A percentile compares a stretch with the other conserved stretches of the same genome.
These are phyloP conservation scores for Petunia hybrid DNA, from an alignment of 305 asterid genomes.

Conservation along the genomic window DNA sequence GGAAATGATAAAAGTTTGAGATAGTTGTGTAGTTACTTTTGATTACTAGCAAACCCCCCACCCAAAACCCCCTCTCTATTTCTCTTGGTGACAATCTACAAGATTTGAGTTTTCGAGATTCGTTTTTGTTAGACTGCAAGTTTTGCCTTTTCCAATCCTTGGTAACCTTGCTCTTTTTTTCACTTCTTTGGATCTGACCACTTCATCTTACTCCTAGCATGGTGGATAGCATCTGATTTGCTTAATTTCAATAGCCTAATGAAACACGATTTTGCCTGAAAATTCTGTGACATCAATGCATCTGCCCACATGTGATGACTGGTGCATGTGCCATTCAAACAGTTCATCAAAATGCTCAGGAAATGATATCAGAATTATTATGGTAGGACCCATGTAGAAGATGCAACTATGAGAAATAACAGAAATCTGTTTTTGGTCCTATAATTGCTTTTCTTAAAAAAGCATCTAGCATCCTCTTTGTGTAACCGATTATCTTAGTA, in stretches of 20 bases:
- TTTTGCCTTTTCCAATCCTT: neutral
- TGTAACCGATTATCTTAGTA: neutral
- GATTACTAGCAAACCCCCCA: slow-evolving; percentile 6
- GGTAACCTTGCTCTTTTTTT: neutral
- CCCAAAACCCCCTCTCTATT: neutral
- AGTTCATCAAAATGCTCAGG: too few relatives aligned
- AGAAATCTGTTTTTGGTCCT: neutral
- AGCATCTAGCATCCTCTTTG: neutral
- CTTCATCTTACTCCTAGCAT: neutral
- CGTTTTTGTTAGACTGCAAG: neutral
- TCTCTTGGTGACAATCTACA: slow-evolving; percentile 10
- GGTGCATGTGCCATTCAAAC: too few relatives aligned
- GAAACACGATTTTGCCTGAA: neutral
- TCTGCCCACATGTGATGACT: too few relatives aligned
- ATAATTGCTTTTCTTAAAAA: neutral
- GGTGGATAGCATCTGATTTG: neutral
- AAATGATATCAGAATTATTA: neutral
- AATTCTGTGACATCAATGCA: neutral
- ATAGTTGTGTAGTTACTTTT: slow-evolving; percentile 11
- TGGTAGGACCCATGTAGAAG: neutral
- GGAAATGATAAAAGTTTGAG: neutral
- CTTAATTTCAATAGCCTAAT: neutral
- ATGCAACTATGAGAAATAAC: neutral
- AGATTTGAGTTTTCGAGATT: slow-evolving; percentile 1
- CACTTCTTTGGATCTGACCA: neutral